These are phyloP conservation scores for Linanthus parryae DNA, from an alignment of 148 eudicot species.

Conservation along the genomic window DNA sequence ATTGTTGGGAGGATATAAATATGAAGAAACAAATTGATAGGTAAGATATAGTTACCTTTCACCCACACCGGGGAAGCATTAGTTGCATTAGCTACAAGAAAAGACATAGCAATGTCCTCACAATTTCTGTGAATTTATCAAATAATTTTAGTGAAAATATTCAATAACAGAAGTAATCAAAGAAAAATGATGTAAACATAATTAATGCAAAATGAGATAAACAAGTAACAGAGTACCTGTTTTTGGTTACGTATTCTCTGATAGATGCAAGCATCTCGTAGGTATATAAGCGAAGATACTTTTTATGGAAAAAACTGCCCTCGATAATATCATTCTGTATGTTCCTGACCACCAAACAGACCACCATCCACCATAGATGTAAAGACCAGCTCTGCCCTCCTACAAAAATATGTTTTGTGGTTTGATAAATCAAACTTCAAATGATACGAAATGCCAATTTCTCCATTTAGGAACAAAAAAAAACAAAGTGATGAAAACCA, in stretches of 20 bases:
- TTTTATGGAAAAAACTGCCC: conserved; percentile 93
- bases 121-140: conserved; percentile 60
- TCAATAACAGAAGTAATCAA: background rate
- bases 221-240: conserved; percentile 39
- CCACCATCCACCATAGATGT: conserved; percentile 91
- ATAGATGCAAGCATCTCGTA: conserved; percentile 75
- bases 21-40: background rate
- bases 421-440: no score
- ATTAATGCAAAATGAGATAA: background rate
- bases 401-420: conserved; percentile 21
- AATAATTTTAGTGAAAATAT: background rate
- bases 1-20: no score
- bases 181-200: background rate
- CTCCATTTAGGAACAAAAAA: background rate
- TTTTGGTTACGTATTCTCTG: conserved; percentile 59
- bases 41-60: conserved; percentile 44
- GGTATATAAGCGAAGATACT: conserved; percentile 70
- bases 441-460: background rate
- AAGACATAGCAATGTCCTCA: conserved; percentile 97
- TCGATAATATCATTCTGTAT: conserved; percentile 84
- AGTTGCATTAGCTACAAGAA: conserved; percentile 86
- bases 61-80: conserved; percentile 89
- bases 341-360: conserved; percentile 98
- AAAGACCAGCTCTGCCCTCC: conserved; percentile 31
- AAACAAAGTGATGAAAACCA: background rate